Conservation (phyloP, 768 basidiomycete species). For the Boletus edulis region DNA sequence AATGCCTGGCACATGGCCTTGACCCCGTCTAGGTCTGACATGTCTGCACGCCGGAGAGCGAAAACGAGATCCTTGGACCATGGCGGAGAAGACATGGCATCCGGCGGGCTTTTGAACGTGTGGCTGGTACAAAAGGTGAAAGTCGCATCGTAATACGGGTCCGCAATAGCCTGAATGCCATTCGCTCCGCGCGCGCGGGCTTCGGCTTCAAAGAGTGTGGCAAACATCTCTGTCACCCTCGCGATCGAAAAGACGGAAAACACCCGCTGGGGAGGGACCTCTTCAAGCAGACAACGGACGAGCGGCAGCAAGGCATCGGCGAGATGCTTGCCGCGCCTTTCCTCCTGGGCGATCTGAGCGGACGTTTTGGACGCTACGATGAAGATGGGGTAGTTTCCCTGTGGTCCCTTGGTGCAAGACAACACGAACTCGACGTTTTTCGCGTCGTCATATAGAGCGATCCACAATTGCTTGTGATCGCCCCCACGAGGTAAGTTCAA, state of each 20-base stretch:
- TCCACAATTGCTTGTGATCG: slow-evolving; percentile 27
- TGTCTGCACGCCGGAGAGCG: slow-evolving; percentile 33
- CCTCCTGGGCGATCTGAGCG: slow-evolving; percentile 11
- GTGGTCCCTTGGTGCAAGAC: slow-evolving; percentile 4
- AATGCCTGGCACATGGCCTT: slow-evolving; percentile 54
- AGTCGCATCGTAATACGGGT: slow-evolving; percentile 62
- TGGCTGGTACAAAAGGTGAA: slow-evolving; percentile 52
- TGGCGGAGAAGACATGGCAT: background rate
- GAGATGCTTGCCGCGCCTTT: slow-evolving; percentile 1
- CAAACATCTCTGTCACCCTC: slow-evolving; percentile 45
- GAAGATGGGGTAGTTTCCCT: slow-evolving; percentile 11
- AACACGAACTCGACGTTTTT: slow-evolving; percentile 9
- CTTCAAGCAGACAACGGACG: slow-evolving; percentile 10
- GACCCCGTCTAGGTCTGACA: slow-evolving; percentile 31
- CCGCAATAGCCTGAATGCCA: slow-evolving; percentile 25
- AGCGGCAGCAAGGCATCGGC: slow-evolving; percentile 8
- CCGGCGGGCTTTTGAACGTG: slow-evolving; percentile 31
- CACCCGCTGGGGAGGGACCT: slow-evolving; percentile 9
- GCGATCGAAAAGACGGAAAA: slow-evolving; percentile 68
- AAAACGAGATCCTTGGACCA: slow-evolving; percentile 17
- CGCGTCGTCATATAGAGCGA: slow-evolving; percentile 24
- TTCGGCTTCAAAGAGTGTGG: slow-evolving; percentile 44
- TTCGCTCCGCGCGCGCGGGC: slow-evolving; percentile 25
- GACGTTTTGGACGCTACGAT: slow-evolving; percentile 15
- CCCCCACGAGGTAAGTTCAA: background rate